Percentiles rank a stretch among this genome's conserved stretches.
These are phyloP conservation scores for Phytopythium montanum DNA, from an alignment of 352 stramenopile species.

Conservation along the genomic window DNA sequence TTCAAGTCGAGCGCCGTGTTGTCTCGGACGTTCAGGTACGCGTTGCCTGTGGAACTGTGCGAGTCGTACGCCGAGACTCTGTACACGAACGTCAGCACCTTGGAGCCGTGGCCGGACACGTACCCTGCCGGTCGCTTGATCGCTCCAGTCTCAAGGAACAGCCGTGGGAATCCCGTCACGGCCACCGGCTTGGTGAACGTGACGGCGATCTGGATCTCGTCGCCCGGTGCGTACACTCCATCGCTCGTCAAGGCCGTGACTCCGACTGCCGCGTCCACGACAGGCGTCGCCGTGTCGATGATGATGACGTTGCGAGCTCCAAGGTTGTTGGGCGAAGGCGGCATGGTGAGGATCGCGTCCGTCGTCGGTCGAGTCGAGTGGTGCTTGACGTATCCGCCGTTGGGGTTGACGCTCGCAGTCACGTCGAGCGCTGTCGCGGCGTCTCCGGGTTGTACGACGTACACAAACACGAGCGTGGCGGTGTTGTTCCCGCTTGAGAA, in stretches of 20 bases:
- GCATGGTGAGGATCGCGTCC: conserved; percentile 47
- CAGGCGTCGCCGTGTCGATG: conserved; percentile 58
- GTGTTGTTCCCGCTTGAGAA: conserved; percentile 72
- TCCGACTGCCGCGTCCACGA: conserved; percentile 50
- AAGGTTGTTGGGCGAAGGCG: conserved; percentile 39
- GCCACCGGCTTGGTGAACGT: conserved; percentile 78
- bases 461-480: conserved; percentile 60
- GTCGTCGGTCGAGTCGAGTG: conserved; percentile 65
- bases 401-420: conserved; percentile 46
- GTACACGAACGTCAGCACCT: conserved; percentile 70
- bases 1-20: conserved; percentile 59
- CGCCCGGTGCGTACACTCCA: conserved; percentile 65
- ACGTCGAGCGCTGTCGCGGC: conserved; percentile 43
- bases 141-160: conserved; percentile 68
- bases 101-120: conserved; percentile 52
- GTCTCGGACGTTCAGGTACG: conserved; percentile 67
- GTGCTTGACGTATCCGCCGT: conserved; percentile 70
- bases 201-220: conserved; percentile 56
- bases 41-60: conserved; percentile 31
- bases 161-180: conserved; percentile 55
- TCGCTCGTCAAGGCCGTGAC: conserved; percentile 46
- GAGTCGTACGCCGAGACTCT: conserved; percentile 60
- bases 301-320: conserved; percentile 46
- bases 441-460: conserved; percentile 62
- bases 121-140: conserved; percentile 72